phyloP scores from a whole-genome alignment of 1,284 basidiomycete species.

The Ustilago tritici region DNA sequence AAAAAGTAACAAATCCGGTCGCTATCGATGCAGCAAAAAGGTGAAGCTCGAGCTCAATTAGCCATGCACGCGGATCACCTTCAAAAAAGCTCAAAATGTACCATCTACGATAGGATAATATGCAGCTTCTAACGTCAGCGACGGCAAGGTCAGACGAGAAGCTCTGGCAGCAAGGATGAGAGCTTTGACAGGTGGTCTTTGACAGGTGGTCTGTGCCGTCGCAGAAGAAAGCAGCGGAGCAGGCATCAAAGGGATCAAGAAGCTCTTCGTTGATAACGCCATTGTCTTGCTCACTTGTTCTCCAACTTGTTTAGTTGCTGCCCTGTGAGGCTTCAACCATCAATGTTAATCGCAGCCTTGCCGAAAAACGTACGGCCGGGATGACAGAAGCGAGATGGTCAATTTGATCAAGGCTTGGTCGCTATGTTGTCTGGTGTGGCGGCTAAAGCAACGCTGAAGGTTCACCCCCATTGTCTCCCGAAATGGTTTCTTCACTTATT shows the following conservation, averaged over 20 bases:
- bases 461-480: slow-evolving; percentile 2
- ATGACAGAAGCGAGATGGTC: neutral
- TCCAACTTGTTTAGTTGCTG: neutral
- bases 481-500: neutral
- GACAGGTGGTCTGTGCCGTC: slow-evolving; percentile 10
- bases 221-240: neutral
- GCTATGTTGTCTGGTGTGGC: neutral
- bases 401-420: neutral
- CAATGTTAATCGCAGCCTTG: neutral
- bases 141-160: neutral
- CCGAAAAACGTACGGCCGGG: neutral
- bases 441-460: too few species aligned
- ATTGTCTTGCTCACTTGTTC: neutral
- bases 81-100: neutral
- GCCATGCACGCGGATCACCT: slow-evolving; percentile 8
- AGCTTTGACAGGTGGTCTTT: slow-evolving; percentile 8
- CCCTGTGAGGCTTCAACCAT: neutral
- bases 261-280: slow-evolving; percentile 1
- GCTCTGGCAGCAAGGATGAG: slow-evolving; percentile 2
- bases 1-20: neutral
- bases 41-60: neutral
- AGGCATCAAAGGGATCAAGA: neutral
- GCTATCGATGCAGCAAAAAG: slow-evolving; percentile 24
- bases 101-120: slow-evolving; percentile 5
- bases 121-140: neutral